A percentile compares a stretch with the other conserved stretches of the same genome.
Conservation (phyloP, 2,329 filamentous ascomycete species). For the Aspergillus quadricinctus region DNA sequence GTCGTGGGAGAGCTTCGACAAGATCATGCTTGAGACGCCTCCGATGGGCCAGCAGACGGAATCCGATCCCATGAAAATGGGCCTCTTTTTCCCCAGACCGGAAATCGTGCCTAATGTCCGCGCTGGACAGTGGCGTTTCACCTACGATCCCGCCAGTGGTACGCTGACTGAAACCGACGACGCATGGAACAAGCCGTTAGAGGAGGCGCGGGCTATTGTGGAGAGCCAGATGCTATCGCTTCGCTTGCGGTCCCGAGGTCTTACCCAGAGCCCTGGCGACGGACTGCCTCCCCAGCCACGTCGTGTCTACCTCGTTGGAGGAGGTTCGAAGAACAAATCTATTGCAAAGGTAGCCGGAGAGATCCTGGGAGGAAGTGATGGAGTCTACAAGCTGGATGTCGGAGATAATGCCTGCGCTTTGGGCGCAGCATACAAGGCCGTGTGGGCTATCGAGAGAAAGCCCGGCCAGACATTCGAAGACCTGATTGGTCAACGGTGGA, state of each 20-base stretch:
- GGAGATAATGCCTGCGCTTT: constrained; percentile 93
- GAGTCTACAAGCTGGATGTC: constrained; percentile 89
- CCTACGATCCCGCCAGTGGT: constrained; percentile 49
- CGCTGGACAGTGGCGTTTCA: constrained; percentile 82
- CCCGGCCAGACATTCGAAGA: constrained; percentile 77
- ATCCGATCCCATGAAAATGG: constrained; percentile 67
- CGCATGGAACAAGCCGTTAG: constrained; percentile 53
- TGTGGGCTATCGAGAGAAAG: constrained; percentile 77
- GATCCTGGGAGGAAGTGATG: constrained; percentile 82
- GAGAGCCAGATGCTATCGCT: constrained; percentile 94
- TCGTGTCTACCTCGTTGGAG: constrained; percentile 89
- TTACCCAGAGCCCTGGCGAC: constrained; percentile 58
- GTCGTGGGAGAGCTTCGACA: constrained; percentile 78
- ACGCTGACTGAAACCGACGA: constrained; percentile 50
- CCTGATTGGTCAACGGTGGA: constrained; percentile 78
- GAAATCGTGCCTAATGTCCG: constrained; percentile 93
- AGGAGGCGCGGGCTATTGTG: constrained; percentile 81
- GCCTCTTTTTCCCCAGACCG: constrained; percentile 89
- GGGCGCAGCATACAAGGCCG: constrained; percentile 91
- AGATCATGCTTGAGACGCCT: constrained; percentile 61
- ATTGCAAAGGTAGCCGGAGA: constrained; percentile 82
- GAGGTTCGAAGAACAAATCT: constrained; percentile 82
- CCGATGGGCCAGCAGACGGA: constrained; percentile 60
- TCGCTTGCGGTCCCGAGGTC: constrained; percentile 73
- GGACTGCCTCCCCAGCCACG: constrained; percentile 75